Base-by-base conservation (phyloP, 371 early-diverging fungal genomes). In the Mucor racemosus region DNA sequence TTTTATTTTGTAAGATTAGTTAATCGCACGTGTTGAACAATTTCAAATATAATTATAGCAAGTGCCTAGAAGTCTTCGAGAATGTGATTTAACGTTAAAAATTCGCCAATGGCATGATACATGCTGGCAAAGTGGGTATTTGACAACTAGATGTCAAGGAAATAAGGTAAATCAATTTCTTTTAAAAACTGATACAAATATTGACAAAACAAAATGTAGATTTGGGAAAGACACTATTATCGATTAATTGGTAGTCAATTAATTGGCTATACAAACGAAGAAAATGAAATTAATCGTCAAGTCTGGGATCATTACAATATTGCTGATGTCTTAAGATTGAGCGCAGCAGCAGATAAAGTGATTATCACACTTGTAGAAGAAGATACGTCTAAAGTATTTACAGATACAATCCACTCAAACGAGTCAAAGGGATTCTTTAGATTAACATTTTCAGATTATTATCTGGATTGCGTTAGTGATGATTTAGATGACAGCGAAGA, bases 41-140 rank as follows among this genome's bases (percentile, higher is more conserved):
- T n/a, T 34, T 44, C 46, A 8, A 31, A 13, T n/a, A 17, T 38
- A 21, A 31, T 14, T 11, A 55, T 60, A 80, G 77, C 72, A 71
- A 55, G 75, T 81, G 7, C 82, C 82, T 8, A 71, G 59, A 60
- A 81, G 66, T 41, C 42, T 81, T 46, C 71, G 82, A 34, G 82
- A 81, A 64, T 81, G 82, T 42, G 82, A 81, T 59, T 57, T 79
- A 38, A 74, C 82, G 1, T 44, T 81, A 2, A 75, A 77, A 41
- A 79, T 81, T 17, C 69, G 71, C 0, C 82, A 81, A 58, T 81
- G 82, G 82, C 76, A 81, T 61, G 72, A 77, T 40, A 81, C 82
- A 35, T 73, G 76, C 33, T 76, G 73, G 76, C 67, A 74, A n/a
- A 73, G 73, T 40, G 82, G 83, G 0, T 78, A 76, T 60, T 59